Base-by-base conservation (phyloP, 2,329 filamentous ascomycete species). In the Capronia epimyces region DNA sequence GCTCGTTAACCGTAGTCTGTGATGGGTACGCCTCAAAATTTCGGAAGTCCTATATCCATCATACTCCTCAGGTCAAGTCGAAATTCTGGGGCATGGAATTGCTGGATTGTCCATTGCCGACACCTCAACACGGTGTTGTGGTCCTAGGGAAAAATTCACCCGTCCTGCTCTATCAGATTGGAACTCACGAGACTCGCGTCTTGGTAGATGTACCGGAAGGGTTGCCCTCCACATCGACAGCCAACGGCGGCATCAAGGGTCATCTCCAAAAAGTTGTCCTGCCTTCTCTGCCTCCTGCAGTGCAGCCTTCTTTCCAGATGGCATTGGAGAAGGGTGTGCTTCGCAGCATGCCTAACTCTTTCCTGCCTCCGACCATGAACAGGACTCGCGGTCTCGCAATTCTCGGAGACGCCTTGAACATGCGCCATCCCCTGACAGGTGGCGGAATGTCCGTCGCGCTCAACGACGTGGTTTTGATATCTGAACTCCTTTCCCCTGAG, bases 371-470 rank as follows among this genome's bases (percentile, higher is more conserved):
- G 0, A 79, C 82, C 0, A 86, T 86, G 53, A 86, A 87, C 65
- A 79, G 76, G 39, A 78, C 79, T 9, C 80, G 82, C 1, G 88
- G 88, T 3, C 72, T 95, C 53, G 77, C 95, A 43, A 75, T 98
- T 29, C 78, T 97, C 7, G 93, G 93, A 52, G 93, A 98, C 67
- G 91, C 93, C 12, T 84, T 95, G 78, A 98, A 98, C 74, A 98
- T 98, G 93, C 87, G 93, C n/a, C 93, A 98, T 71, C 93, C 93
- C 1, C 78, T 98, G 10, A 98, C 93, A 0, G 93, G 93, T 46
- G 93, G 93, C 59, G 93, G 93, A 62, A 98, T 98, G 93, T 97
- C 91, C 0, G 93, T 97, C 1, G 93, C 89, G 1, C 86, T 98
- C 69, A 95, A 91, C 71, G 93, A 98, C 65, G 90, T 87, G 1